phyloP scores from a whole-genome alignment of 768 basidiomycete genomes.

The Rhizopogon vesiculosus region DNA sequence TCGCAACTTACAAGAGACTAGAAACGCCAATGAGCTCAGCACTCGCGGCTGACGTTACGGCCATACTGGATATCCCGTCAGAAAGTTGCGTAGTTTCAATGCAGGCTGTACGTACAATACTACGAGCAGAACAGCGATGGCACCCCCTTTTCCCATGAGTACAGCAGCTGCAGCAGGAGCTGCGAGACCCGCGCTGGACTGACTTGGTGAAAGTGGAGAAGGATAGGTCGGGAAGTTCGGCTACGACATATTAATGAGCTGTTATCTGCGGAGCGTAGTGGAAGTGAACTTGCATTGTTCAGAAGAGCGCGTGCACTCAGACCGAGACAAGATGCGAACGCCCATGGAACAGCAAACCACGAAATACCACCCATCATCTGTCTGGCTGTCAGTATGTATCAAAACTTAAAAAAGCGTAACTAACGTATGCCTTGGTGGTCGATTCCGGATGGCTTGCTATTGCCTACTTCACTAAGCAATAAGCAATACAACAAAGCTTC shows the following conservation, averaged over 20 bases:
- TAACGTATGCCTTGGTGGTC: slow-evolving; percentile 47
- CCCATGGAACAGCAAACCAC: slow-evolving; percentile 54
- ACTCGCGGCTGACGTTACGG: slow-evolving; percentile 42
- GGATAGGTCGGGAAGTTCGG: slow-evolving; percentile 53
- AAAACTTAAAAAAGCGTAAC: slow-evolving; percentile 5
- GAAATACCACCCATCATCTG: slow-evolving; percentile 55
- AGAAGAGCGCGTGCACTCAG: slow-evolving; percentile 35
- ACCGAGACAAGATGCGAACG: slow-evolving; percentile 44
- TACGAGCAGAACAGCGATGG: slow-evolving; percentile 38
- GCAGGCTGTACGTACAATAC: slow-evolving; percentile 27
- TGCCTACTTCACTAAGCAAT: slow-evolving; percentile 24
- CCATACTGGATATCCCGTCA: slow-evolving; percentile 29
- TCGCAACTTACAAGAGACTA: slow-evolving; percentile 34
- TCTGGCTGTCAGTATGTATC: not conserved
- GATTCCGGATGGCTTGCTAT: slow-evolving; percentile 47
- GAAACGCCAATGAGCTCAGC: slow-evolving; percentile 43
- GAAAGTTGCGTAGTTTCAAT: not conserved
- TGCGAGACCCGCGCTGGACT: slow-evolving; percentile 39
- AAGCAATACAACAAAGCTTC: not conserved
- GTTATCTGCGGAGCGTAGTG: not conserved
- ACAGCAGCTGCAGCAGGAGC: slow-evolving; percentile 43
- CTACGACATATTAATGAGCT: slow-evolving; percentile 17
- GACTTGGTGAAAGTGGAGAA: slow-evolving; percentile 31
- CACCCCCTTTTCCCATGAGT: slow-evolving; percentile 42
- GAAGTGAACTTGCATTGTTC: slow-evolving; percentile 19